A percentile compares a stretch with the other conserved stretches of the same genome.
Evolutionary conservation across 768 basidiomycete genomes (phyloP).

Genomic region (Trichaptum fuscoviolaceum): DNA sequence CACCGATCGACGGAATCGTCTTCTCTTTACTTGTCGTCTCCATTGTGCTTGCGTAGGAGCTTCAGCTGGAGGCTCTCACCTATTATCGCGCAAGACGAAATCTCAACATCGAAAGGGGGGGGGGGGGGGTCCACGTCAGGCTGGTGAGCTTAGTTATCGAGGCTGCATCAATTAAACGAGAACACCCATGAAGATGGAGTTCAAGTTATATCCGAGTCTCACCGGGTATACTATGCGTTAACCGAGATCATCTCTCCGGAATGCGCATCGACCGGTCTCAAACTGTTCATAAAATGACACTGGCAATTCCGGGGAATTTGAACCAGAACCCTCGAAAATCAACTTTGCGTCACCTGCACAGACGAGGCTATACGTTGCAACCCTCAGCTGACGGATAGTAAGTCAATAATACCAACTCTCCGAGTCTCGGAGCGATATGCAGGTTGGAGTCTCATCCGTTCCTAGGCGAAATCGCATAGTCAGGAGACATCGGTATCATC

Average conservation of each 20-base stretch:
- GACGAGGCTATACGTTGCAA: not conserved
- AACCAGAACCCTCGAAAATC: not conserved
- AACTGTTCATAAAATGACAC: not conserved
- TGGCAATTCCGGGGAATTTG: conserved; percentile 1
- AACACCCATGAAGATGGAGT: not conserved
- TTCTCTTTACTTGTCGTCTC: too few relatives aligned
- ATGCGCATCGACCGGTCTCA: not conserved
- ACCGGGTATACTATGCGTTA: not conserved
- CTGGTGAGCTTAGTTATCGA: too few relatives aligned
- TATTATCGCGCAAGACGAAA: too few relatives aligned
- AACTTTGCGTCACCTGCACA: not conserved
- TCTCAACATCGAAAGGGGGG: too few relatives aligned
- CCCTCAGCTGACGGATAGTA: not conserved
- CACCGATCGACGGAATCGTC: too few relatives aligned
- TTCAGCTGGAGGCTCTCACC: too few relatives aligned
- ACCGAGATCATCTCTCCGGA: not conserved
- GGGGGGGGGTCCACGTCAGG: too few relatives aligned
- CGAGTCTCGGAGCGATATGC: not conserved
- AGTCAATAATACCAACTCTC: not conserved
- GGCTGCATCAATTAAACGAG: not conserved
- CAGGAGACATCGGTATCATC: not conserved
- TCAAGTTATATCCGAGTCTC: not conserved
- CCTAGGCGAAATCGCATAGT: not conserved
- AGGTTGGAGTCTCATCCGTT: not conserved
- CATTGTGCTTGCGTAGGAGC: too few relatives aligned